Evolutionary conservation across 2,329 filamentous ascomycete genomes (phyloP).

Genomic region (Fusarium buxicola): DNA sequence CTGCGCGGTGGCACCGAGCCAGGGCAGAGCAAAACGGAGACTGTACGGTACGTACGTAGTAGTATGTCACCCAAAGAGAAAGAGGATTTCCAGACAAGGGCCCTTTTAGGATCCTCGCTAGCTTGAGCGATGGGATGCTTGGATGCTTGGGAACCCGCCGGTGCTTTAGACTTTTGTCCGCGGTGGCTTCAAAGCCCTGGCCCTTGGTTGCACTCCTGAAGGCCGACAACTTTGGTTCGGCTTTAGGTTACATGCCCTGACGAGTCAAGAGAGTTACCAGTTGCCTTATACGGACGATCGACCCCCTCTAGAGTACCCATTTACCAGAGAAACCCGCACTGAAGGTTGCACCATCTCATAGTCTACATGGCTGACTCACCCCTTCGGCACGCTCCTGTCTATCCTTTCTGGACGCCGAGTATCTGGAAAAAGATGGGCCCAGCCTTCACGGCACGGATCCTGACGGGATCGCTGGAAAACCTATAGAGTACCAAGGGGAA

Average conservation of each 20-base stretch:
- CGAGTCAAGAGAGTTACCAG: constrained; percentile 35
- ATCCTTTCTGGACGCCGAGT: constrained; percentile 9
- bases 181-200: constrained; percentile 18
- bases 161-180: constrained; percentile 4
- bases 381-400: constrained; percentile 28
- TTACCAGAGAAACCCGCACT: constrained; percentile 16
- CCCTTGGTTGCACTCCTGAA: constrained; percentile 14
- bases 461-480: constrained; percentile 26
- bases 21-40: constrained; percentile 20
- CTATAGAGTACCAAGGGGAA: constrained; percentile 21
- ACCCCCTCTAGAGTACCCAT: constrained; percentile 6
- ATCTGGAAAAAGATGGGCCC: constrained; percentile 21
- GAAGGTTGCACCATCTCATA: not conserved
- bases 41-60: not conserved
- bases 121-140: constrained; percentile 10
- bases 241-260: constrained; percentile 11
- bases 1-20: constrained; percentile 30
- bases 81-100: constrained; percentile 17
- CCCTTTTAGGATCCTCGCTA: constrained; percentile 16
- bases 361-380: constrained; percentile 2
- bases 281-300: constrained; percentile 23
- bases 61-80: constrained; percentile 26
- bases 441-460: constrained; percentile 12
- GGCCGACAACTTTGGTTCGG: constrained; percentile 9
- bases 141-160: constrained; percentile 5